Base-by-base conservation (phyloP, 768 basidiomycete species). In the Boletus bicolor region DNA sequence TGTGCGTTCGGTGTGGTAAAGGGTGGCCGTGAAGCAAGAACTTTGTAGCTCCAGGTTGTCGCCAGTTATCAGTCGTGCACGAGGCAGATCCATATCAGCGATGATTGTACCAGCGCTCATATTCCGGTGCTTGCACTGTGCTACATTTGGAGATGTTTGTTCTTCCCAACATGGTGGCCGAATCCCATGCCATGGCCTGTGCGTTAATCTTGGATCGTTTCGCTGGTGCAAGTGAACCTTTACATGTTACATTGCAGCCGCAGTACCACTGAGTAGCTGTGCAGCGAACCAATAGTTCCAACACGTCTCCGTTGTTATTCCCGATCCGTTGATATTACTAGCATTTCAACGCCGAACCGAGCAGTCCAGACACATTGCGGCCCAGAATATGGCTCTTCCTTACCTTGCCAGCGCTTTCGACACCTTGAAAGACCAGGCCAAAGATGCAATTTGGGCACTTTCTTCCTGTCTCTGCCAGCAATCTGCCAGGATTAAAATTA, bases 401-500 rank as follows among this genome's bases (percentile, higher is more conserved):
- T 75, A 72, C 50, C 37, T 77, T 17, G 26, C 72, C 17, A 78
- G 72, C 42, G 73, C 76, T 5, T 63, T 89, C 21, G 83, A 85
- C 60, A 82, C 71, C 49, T 61, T 88, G 56, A 83, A 83, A 60
- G 88, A 89, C 64, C 86, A 86, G 59, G 84, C 84, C 17, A 91
- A 90, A 66, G 92, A 95, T 67, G 87, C 89, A 1, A 69, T 93
- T 12, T 89, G 84, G 79, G 89, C 88, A 9, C 73, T 95, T 26
- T 85, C 91, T 0, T 88, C 88, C 11, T 91, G 91, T 71, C 70
- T 91, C 38, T 92, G 87, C 74, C 82, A 84, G 67, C 87, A 85
- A 68, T 82, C 91, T 43, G 87, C 93, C 15, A 92, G 85, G 56
- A 80, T 98, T 56, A 97, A 98, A 76, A 94, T 99, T 58, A 97